Evolutionary conservation across 192 early-diverging fungal genomes (phyloP).

Genomic region (Radiomyces spectabilis): DNA sequence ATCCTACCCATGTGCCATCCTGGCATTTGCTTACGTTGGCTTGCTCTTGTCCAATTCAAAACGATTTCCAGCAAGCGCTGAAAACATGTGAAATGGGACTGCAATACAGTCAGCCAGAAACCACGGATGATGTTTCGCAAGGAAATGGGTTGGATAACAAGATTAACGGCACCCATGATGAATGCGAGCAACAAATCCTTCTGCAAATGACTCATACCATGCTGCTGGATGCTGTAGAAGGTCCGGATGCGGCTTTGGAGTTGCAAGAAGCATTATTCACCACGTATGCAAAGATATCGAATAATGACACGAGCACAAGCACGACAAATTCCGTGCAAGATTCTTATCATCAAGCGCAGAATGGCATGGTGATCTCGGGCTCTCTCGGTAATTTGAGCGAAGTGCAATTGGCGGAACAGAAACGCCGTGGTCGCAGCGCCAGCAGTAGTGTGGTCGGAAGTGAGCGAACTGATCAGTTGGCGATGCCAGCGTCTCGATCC

Average conservation of each 20-base stretch:
- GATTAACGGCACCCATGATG: constrained; percentile 22
- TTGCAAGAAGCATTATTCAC: constrained; percentile 54
- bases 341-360: not conserved
- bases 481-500: too few species aligned
- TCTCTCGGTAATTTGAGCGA: not conserved
- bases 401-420: not conserved
- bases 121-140: constrained; percentile 51
- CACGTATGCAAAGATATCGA: constrained; percentile 33
- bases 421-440: too few species aligned
- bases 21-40: constrained; percentile 72
- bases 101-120: not conserved
- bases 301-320: not conserved
- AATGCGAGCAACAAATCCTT: constrained; percentile 52
- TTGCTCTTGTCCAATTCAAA: constrained; percentile 50
- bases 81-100: constrained; percentile 15
- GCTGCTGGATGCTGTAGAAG: constrained; percentile 42
- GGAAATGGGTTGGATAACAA: constrained; percentile 33
- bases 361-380: not conserved
- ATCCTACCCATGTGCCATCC: constrained; percentile 51
- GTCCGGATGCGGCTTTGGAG: constrained; percentile 44
- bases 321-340: not conserved
- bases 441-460: too few species aligned
- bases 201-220: constrained; percentile 55
- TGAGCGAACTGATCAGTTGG: too few species aligned
- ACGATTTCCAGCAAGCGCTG: constrained; percentile 55